These are phyloP conservation scores for Paramecium caudatum DNA, from an alignment of 73 alveolate genomes.

Conservation along the genomic window DNA sequence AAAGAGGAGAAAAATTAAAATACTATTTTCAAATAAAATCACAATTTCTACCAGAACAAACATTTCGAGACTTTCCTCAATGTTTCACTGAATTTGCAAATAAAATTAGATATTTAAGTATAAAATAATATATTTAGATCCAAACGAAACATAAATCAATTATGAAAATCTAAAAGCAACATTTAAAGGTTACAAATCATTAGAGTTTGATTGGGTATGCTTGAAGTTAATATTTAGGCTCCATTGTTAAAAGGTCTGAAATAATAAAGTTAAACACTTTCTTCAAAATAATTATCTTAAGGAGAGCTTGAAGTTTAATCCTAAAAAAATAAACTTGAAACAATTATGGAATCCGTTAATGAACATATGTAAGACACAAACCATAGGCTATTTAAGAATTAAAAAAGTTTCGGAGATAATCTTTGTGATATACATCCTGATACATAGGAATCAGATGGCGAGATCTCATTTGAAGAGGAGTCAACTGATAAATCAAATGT, in stretches of 20 bases:
- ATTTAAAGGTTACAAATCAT: neutral
- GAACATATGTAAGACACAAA: neutral
- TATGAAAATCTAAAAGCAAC: neutral
- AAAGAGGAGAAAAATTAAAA: neutral
- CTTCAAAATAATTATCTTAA: neutral
- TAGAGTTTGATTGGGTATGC: conserved; percentile 18
- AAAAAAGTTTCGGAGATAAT: neutral
- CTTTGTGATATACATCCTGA: neutral
- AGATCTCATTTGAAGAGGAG: neutral
- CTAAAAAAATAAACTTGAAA: neutral
- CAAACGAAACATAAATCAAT: neutral
- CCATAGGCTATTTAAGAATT: neutral
- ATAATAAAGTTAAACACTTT: neutral
- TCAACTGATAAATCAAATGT: neutral
- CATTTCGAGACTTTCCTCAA: neutral
- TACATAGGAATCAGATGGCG: conserved; percentile 23
- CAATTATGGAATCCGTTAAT: neutral
- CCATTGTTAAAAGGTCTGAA: neutral
- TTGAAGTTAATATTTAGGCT: neutral
- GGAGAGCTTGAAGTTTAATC: neutral
- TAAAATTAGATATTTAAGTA: neutral
- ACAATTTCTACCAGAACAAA: conserved; percentile 13
- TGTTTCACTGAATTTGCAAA: conserved; percentile 9
- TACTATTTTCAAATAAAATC: neutral
- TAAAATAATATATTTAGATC: neutral